Evolutionary conservation across 768 basidiomycete species (phyloP).

Genomic region (Tylopilus sp.): DNA sequence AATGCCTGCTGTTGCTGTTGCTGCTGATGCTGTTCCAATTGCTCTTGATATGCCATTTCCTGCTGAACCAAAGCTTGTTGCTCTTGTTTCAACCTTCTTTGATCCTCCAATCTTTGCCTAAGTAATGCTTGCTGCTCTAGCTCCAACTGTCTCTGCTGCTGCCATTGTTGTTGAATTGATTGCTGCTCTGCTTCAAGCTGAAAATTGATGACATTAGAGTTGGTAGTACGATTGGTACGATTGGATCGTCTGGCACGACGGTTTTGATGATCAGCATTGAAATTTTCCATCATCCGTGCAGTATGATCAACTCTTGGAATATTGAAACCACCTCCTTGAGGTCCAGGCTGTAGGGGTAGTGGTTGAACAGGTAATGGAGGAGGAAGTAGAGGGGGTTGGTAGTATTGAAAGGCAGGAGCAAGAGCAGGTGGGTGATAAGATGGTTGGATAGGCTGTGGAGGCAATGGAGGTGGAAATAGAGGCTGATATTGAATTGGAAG

Average conservation of each 20-base stretch:
- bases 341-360: neutral
- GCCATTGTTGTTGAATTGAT: neutral
- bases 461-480: no score
- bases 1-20: neutral
- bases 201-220: no score
- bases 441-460: no score
- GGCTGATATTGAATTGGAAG: no score
- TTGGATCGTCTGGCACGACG: neutral
- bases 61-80: neutral
- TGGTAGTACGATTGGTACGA: neutral
- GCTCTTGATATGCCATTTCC: neutral
- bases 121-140: neutral
- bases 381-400: no score
- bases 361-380: no score
- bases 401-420: no score
- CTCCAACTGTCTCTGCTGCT: neutral
- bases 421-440: no score
- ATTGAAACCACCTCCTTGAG: no score
- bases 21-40: neutral
- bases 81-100: neutral
- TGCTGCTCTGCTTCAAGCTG: no score
- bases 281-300: neutral
- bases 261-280: neutral
- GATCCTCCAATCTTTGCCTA: neutral
- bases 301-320: neutral